A percentile compares a stretch with the other conserved stretches of the same genome.
phyloP scores from a whole-genome alignment of 192 early-diverging fungal genomes.

The Linnemannia elongata region DNA sequence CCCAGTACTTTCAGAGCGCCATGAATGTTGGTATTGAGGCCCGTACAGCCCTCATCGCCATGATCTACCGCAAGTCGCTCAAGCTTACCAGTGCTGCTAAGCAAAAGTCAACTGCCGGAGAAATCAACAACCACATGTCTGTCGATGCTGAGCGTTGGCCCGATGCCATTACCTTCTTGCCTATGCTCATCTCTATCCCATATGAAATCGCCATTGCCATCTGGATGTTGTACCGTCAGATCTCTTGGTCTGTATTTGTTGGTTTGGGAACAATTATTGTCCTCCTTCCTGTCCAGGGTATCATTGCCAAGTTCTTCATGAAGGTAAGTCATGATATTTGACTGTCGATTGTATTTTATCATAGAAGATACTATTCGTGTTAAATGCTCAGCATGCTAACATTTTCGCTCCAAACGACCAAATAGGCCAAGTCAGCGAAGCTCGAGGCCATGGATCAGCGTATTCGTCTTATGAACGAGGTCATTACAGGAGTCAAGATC shows the following conservation, averaged over 20 bases:
- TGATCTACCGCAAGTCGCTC: constrained; percentile 59
- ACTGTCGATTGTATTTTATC: background rate
- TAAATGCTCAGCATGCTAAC: background rate
- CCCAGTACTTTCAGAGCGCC: constrained; percentile 29
- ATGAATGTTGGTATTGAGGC: constrained; percentile 51
- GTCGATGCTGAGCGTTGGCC: constrained; percentile 57
- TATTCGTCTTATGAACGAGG: constrained; percentile 57
- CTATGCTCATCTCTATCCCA: constrained; percentile 43
- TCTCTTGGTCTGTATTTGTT: constrained; percentile 45
- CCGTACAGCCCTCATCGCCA: constrained; percentile 53
- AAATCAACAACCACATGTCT: constrained; percentile 61
- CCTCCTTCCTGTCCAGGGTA: constrained; percentile 30
- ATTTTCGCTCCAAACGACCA: background rate
- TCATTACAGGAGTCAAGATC: constrained; percentile 55
- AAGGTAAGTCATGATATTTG: constrained; percentile 17
- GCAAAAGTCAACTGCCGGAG: constrained; percentile 55
- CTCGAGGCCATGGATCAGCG: constrained; percentile 58
- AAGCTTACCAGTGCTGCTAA: constrained; percentile 53
- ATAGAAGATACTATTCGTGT: background rate
- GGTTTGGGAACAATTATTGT: constrained; percentile 33
- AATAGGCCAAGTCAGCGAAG: constrained; percentile 28
- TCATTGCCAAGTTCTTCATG: constrained; percentile 43
- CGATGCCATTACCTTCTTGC: constrained; percentile 38
- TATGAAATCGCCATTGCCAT: constrained; percentile 42
- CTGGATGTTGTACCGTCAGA: constrained; percentile 52